phyloP scores from a whole-genome alignment of 345 rosid species.

The Gossypium stocksii region DNA sequence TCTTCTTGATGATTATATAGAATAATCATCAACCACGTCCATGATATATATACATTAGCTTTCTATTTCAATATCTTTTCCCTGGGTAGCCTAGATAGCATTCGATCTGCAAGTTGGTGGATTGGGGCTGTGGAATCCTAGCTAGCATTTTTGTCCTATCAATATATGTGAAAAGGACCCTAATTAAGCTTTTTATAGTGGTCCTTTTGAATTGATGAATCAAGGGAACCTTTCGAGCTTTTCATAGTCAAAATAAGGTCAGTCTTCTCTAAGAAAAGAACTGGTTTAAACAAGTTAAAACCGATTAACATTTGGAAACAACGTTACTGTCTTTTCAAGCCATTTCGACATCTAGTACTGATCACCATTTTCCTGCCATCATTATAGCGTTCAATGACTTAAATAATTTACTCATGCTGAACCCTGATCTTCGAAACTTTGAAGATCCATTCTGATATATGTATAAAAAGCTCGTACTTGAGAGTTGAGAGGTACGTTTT shows the following conservation, averaged over 20 bases:
- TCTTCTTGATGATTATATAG: conserved; percentile 20
- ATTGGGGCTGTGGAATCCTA: conserved; percentile 23
- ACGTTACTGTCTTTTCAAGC: background rate
- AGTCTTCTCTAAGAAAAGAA: background rate
- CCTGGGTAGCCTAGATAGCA: conserved; percentile 6
- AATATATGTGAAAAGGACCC: background rate
- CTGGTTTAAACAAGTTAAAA: background rate
- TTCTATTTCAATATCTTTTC: conserved; percentile 25
- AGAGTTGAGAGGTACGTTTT: too few species aligned
- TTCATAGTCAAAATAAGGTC: background rate
- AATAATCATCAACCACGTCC: conserved; percentile 47
- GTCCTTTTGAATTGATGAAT: background rate
- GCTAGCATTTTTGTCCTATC: conserved; percentile 7
- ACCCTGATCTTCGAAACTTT: background rate
- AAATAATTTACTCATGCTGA: background rate
- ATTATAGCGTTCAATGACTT: too few species aligned
- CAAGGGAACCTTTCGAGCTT: conserved; percentile 3
- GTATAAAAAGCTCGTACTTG: too few species aligned
- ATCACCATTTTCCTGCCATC: background rate
- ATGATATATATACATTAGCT: conserved; percentile 3
- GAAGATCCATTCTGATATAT: too few species aligned
- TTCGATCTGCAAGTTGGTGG: conserved; percentile 27
- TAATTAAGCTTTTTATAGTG: background rate
- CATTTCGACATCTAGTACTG: background rate
- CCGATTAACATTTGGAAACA: background rate